phyloP scores from a whole-genome alignment of 352 stramenopile genomes.

The Pythium coloratum region DNA sequence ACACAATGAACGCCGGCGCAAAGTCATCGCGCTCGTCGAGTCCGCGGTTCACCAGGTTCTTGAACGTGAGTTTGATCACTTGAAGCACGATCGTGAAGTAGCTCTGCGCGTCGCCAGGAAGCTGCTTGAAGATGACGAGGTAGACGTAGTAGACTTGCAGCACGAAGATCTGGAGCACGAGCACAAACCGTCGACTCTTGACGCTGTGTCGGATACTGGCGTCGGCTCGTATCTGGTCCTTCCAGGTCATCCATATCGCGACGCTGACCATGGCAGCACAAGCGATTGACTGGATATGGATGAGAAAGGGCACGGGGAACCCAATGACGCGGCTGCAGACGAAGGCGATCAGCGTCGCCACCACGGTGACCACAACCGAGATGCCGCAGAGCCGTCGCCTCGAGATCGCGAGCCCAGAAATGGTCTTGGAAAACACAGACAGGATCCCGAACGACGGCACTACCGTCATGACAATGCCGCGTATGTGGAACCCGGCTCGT shows the following conservation, averaged over 20 bases:
- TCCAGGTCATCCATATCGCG: background rate
- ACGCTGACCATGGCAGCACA: background rate
- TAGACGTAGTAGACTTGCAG: background rate
- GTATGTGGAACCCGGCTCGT: background rate
- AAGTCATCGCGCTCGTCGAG: slow-evolving; percentile 8
- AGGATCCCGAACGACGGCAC: background rate
- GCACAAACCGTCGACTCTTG: background rate
- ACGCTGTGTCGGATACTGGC: background rate
- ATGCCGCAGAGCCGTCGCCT: background rate
- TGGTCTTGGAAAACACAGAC: background rate
- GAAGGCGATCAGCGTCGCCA: background rate
- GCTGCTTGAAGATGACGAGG: background rate
- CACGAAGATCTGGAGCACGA: background rate
- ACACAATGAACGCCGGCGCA: slow-evolving; percentile 5
- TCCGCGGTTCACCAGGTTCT: slow-evolving; percentile 4
- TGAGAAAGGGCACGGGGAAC: background rate
- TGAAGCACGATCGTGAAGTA: slow-evolving; percentile 1
- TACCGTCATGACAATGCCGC: background rate
- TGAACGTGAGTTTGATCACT: slow-evolving; percentile 14
- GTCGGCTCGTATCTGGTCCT: background rate
- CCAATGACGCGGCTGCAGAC: background rate
- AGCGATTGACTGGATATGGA: background rate
- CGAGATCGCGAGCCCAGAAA: background rate
- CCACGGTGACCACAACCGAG: too few relatives aligned
- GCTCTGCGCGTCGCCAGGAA: background rate